Evolutionary conservation across 2,329 filamentous ascomycete species (phyloP).

Genomic region (Colletotrichum melonis): DNA sequence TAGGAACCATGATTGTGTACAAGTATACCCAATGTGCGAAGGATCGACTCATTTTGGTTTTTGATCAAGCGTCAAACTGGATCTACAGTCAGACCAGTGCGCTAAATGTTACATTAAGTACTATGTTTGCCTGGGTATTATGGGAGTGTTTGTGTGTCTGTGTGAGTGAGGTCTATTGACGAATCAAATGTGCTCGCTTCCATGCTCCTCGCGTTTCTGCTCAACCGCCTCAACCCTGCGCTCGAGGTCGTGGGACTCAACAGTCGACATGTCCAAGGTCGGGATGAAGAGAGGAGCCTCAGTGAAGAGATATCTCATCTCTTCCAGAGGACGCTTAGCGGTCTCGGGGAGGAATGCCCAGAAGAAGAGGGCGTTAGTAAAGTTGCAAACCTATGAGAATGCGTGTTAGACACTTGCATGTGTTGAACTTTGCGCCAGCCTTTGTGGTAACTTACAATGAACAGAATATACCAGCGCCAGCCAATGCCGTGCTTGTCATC

Average conservation of each 20-base stretch:
- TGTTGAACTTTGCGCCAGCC: too few relatives aligned
- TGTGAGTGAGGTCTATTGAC: too few relatives aligned
- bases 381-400: slow-evolving; percentile 66
- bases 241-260: slow-evolving; percentile 64
- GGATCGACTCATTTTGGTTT: neutral
- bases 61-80: neutral
- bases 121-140: slow-evolving; percentile 4
- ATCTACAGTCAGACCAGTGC: neutral
- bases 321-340: slow-evolving; percentile 71
- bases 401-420: neutral
- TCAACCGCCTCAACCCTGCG: slow-evolving; percentile 67
- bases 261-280: slow-evolving; percentile 60
- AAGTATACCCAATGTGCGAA: neutral
- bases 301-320: slow-evolving; percentile 76
- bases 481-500: slow-evolving; percentile 53
- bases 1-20: neutral
- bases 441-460: slow-evolving; percentile 45
- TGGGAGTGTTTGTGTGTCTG: neutral
- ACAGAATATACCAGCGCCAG: slow-evolving; percentile 61
- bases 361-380: slow-evolving; percentile 62
- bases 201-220: slow-evolving; percentile 53
- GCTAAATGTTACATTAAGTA: slow-evolving; percentile 10
- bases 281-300: slow-evolving; percentile 73
- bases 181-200: slow-evolving; percentile 21
- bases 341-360: slow-evolving; percentile 76